Base-by-base conservation (phyloP, 2,329 filamentous ascomycete species). In the Cercospora nicotianae region DNA sequence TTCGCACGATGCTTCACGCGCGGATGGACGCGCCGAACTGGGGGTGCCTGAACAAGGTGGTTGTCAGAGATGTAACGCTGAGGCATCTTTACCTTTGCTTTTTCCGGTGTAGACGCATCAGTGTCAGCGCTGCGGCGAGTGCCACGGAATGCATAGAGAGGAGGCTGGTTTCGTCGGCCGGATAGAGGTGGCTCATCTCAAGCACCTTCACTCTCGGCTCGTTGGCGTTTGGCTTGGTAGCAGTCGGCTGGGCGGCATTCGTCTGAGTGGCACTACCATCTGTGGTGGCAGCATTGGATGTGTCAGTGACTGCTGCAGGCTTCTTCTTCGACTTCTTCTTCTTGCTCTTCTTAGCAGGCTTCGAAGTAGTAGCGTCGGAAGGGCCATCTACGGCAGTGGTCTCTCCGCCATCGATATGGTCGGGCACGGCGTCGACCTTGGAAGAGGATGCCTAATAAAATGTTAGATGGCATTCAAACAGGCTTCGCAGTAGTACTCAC, bases 241-340 rank as follows among this genome's bases (percentile, higher is more conserved):
- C 20, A n/a, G 20, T 6, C 13, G 20, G 33, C 48, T 55, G 48
- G 5, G 18, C 6, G 53, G 53, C 51, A 30, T 31, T 12, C 13
- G 33, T 23, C 48, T 55, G 48, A 13, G 18, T 13, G 26, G 53
- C 51, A 30, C 63, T 31, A 30, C 23, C 58, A 57, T 53, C 30
- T 23, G 53, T n/a, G 20, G 16, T 23, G n/a, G 26, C 42, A 39
- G 28, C 13, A 18, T 31, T 26, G 57, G 63, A 63, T 8, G 10
- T 16, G 23, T 51, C 64, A 26, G 48, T 23, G 39, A 30, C 42
- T 28, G 45, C 51, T 10, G 55, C 28, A 13, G 33, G 23, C 31
- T 62, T 62, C 42, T 65, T 68, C 62, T 62, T 60, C 16, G 59
- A 39, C 33, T 63, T 60, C 63, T 57, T 64, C 62, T 68, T 68